phyloP scores from a whole-genome alignment of 2,329 filamentous ascomycete genomes.

The Onygena corvina region DNA sequence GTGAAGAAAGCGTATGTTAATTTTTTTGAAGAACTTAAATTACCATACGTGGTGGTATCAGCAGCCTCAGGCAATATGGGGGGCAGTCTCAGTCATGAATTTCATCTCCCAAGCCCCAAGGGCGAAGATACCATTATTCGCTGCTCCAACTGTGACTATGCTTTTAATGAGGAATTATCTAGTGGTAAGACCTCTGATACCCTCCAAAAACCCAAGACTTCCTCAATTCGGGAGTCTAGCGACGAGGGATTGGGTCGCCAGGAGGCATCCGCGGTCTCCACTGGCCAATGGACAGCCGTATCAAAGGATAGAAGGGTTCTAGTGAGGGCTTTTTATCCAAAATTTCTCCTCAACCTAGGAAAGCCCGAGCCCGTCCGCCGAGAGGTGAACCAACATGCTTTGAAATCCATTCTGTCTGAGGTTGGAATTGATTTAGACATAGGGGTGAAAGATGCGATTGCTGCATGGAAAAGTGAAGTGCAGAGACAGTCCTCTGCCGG shows the following conservation, averaged over 20 bases:
- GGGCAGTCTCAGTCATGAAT: conserved; percentile 85
- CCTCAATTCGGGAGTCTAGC: conserved; percentile 4
- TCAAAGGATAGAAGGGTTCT: conserved; percentile 51
- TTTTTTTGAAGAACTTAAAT: conserved; percentile 69
- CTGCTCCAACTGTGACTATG: conserved; percentile 61
- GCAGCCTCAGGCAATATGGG: conserved; percentile 97
- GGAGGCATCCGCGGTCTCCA: conserved; percentile 25
- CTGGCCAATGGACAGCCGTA: conserved; percentile 30
- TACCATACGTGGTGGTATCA: conserved; percentile 73
- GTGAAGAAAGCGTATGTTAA: conserved; percentile 62
- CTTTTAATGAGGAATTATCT: conserved; percentile 81
- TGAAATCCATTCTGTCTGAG: conserved; percentile 44
- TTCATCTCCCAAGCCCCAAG: conserved; percentile 65
- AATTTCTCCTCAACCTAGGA: conserved; percentile 28
- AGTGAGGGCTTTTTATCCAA: conserved; percentile 57
- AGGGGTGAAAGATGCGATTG: conserved; percentile 49
- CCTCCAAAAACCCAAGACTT: conserved; percentile 8
- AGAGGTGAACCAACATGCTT: conserved; percentile 47
- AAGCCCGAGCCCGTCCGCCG: conserved; percentile 25
- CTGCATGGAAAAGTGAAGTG: conserved; percentile 38
- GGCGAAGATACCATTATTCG: conserved; percentile 78
- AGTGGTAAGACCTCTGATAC: conserved; percentile 29
- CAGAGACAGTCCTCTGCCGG: background rate
- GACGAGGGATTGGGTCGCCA: conserved; percentile 12
- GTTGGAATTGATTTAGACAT: conserved; percentile 58